Evolutionary conservation across 345 rosid genomes (phyloP), one percentile per base, ranked within the genome.

Genomic region (Pelargonium nanum): DNA sequence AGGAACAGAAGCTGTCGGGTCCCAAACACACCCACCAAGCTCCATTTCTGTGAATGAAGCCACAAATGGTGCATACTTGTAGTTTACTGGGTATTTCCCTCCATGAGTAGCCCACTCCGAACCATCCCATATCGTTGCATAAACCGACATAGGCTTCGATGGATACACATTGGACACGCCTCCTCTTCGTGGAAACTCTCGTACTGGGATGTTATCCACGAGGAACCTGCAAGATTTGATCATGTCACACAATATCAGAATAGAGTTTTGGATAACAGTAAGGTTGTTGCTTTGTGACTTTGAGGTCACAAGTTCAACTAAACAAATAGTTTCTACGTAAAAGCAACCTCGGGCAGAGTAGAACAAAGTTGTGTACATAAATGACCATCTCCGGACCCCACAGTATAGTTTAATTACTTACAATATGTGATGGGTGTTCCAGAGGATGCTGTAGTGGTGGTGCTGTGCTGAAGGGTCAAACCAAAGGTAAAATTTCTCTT

Each of bases 21-120:
- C 76, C 20, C 68, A 24, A n/a, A 70, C 55, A 65, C 96, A 89
- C 8, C 95, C 96, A 25, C 65, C 70, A 64, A 85, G 65, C 60
- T 78, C 74, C 59, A 77, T 69, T 55, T 85, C 85, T 15, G 85
- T 59, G 53, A 92, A 12, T 12, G 93, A 87, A 53, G 74, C 84
- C 20, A 84, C 78, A 65, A 86, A 92, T 5, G 98, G 98, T 5
- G 80, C 86, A 55, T 88, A 78, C 62, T 77, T 78, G 68, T 92
- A 87, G 72, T 89, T 84, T 17, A 92, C 96, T 0, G 93, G 91
- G 72, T 89, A 86, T 69, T 89, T 91, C 54, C 98, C 98, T 53
- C 96, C 98, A 52, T 86, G 79, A 4, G 98, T 92, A 54, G 98
- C 98, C 98, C 98, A 92, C 4, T 85, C 77, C 21, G 98, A 92